Evolutionary conservation across 805 yeast species (phyloP).

Genomic region (Ogataea thermomethanolica): DNA sequence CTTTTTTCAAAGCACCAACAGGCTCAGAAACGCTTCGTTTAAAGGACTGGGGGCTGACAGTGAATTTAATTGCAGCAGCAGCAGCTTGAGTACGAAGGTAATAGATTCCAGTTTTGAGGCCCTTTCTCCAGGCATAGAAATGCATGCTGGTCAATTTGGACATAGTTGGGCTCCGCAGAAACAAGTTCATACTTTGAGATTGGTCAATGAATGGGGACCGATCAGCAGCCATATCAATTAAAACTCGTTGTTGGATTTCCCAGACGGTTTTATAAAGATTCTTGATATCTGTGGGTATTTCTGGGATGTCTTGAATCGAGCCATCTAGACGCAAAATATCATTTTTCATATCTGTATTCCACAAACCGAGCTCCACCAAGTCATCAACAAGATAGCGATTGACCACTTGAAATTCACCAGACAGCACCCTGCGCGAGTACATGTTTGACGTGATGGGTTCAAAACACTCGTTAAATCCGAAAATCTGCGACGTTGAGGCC

Average conservation of each 20-base stretch:
- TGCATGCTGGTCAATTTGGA: slow-evolving; percentile 97
- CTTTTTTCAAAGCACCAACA: slow-evolving; percentile 5
- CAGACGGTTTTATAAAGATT: slow-evolving; percentile 89
- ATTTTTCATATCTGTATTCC: slow-evolving; percentile 79
- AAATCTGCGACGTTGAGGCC: slow-evolving; percentile 93
- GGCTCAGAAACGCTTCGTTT: slow-evolving; percentile 19
- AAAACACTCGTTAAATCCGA: slow-evolving; percentile 92
- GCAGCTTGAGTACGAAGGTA: slow-evolving; percentile 97
- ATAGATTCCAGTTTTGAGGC: slow-evolving; percentile 98
- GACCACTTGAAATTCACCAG: slow-evolving; percentile 93
- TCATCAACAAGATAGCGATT: slow-evolving; percentile 84
- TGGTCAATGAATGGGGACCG: slow-evolving; percentile 78
- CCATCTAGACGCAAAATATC: slow-evolving; percentile 75
- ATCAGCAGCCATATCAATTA: slow-evolving; percentile 85
- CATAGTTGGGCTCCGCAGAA: slow-evolving; percentile 87
- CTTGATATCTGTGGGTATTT: slow-evolving; percentile 72
- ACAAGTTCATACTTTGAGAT: slow-evolving; percentile 89
- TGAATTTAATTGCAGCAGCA: slow-evolving; percentile 92
- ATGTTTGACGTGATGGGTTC: slow-evolving; percentile 95
- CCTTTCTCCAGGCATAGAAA: slow-evolving; percentile 98
- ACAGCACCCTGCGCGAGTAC: slow-evolving; percentile 82
- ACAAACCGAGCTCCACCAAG: slow-evolving; percentile 73
- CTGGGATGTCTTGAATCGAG: slow-evolving; percentile 72
- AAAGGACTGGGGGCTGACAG: slow-evolving; percentile 46
- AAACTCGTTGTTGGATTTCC: slow-evolving; percentile 86